Percentiles rank a stretch among this genome's conserved stretches.
Conservation (phyloP, 1,139 yeast genomes). For the Debaryomycetaceae sp. region DNA sequence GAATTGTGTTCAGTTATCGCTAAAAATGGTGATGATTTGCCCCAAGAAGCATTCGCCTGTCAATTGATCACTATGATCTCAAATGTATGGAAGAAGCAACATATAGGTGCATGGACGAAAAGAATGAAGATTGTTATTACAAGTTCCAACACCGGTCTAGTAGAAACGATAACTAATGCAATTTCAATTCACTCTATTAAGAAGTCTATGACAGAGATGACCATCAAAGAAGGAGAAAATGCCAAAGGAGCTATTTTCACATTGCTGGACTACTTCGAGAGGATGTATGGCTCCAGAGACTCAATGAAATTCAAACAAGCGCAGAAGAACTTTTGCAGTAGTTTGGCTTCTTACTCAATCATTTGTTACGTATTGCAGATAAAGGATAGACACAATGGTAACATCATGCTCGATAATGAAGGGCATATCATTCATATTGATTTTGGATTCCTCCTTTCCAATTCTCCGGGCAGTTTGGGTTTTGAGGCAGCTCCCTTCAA, state of each 20-base stretch:
- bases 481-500: conserved; percentile 98
- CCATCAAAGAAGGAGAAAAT: conserved; percentile 62
- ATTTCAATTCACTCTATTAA: conserved; percentile 90
- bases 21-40: conserved; percentile 90
- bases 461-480: conserved; percentile 94
- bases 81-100: conserved; percentile 69
- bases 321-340: conserved; percentile 75
- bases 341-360: conserved; percentile 85
- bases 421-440: conserved; percentile 96
- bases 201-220: conserved; percentile 78
- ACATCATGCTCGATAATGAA: conserved; percentile 87
- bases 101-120: conserved; percentile 82
- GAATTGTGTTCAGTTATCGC: conserved; percentile 93
- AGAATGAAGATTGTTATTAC: conserved; percentile 89
- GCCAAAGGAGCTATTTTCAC: conserved; percentile 68
- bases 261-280: conserved; percentile 69
- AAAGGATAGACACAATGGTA: conserved; percentile 95
- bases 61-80: conserved; percentile 86
- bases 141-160: conserved; percentile 85
- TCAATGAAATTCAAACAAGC: conserved; percentile 61
- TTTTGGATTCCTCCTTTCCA: conserved; percentile 87
- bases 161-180: conserved; percentile 93
- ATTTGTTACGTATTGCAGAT: conserved; percentile 86
- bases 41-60: conserved; percentile 97
- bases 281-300: conserved; percentile 63